A percentile compares a stretch with the other conserved stretches of the same genome.
phyloP scores from a whole-genome alignment of 148 eudicot genomes.

The Pouteria glomerata region DNA sequence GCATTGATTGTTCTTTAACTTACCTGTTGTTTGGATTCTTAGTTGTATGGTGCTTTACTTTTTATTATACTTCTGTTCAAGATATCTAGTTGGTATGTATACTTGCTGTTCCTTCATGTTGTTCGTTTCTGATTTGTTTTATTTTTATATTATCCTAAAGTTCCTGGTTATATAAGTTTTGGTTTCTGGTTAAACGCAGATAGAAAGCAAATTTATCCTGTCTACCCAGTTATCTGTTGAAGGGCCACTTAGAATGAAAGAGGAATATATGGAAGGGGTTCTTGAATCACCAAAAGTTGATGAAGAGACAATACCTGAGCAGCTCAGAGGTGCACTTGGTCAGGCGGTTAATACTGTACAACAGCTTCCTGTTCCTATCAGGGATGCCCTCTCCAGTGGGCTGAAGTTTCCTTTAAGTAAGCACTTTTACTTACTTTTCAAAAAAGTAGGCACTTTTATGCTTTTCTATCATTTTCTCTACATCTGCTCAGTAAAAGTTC shows the following conservation, averaged over 20 bases:
- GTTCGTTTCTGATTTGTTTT: neutral
- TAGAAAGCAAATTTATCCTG: constrained; percentile 61
- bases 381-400: constrained; percentile 60
- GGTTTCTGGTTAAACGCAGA: constrained; percentile 44
- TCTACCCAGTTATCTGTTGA: constrained; percentile 64
- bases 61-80: neutral
- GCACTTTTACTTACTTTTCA: no score
- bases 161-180: neutral
- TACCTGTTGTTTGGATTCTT: neutral
- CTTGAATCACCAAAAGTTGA: constrained; percentile 59
- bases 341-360: constrained; percentile 62
- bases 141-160: neutral
- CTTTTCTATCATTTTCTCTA: neutral
- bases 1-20: no score
- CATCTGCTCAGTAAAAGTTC: neutral
- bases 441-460: constrained; percentile 44
- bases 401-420: constrained; percentile 73
- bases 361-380: constrained; percentile 75
- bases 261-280: constrained; percentile 67
- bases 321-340: constrained; percentile 56
- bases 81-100: neutral
- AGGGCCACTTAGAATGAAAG: constrained; percentile 92
- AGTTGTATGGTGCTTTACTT: neutral
- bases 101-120: neutral
- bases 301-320: constrained; percentile 71